These are phyloP conservation scores for Cyanidioschyzon merolae DNA, from an alignment of 23 red algal genomes.

Conservation along the genomic window DNA sequence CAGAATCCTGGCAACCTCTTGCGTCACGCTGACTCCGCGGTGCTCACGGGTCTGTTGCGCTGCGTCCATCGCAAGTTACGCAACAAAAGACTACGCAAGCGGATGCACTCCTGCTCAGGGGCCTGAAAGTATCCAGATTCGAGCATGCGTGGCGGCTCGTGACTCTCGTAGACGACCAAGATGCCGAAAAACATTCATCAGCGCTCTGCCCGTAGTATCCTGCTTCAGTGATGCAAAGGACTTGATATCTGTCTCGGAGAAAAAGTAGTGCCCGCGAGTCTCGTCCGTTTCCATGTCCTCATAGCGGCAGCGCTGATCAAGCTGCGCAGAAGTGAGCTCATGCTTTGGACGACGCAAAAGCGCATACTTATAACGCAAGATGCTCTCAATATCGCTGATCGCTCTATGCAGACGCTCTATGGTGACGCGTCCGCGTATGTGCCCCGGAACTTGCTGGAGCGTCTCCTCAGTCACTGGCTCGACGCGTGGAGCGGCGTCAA, in stretches of 20 bases:
- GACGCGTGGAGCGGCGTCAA: background rate
- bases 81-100: background rate
- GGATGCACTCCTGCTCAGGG: background rate
- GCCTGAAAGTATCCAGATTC: background rate
- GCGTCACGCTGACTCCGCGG: too few relatives aligned
- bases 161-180: slow-evolving; percentile 2
- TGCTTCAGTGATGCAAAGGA: background rate
- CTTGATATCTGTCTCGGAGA: slow-evolving; percentile 6
- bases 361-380: slow-evolving; percentile 14
- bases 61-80: background rate
- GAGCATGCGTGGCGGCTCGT: background rate
- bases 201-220: background rate
- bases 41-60: too few relatives aligned
- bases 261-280: slow-evolving; percentile 9
- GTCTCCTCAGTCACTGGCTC: background rate
- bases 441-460: background rate
- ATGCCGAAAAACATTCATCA: background rate
- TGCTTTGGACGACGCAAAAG: slow-evolving; percentile 4
- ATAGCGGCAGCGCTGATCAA: slow-evolving; percentile 8
- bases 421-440: slow-evolving; percentile 18
- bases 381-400: slow-evolving; percentile 3
- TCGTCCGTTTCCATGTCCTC: slow-evolving; percentile 8
- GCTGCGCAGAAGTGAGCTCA: slow-evolving; percentile 10
- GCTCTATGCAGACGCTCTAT: slow-evolving; percentile 11
- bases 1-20: too few relatives aligned